These are phyloP conservation scores for Neoboletus subvelutipes DNA, from an alignment of 768 basidiomycete genomes.

Conservation along the genomic window DNA sequence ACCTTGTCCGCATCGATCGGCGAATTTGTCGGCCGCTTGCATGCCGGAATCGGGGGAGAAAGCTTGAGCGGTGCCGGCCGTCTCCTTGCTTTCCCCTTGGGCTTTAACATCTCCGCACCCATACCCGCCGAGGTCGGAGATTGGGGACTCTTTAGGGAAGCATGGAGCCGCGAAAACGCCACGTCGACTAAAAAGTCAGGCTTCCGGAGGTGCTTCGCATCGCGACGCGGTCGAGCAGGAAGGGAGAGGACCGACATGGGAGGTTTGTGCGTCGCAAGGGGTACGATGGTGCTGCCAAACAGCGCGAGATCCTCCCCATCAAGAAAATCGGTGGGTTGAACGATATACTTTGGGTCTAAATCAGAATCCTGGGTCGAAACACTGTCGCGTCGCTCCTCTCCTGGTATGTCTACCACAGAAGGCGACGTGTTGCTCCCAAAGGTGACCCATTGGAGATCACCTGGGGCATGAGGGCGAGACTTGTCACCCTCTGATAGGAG, in stretches of 20 bases:
- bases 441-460: conserved; percentile 45
- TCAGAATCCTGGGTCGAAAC: conserved; percentile 55
- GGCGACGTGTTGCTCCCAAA: conserved; percentile 35
- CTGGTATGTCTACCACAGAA: conserved; percentile 1
- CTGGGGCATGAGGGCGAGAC: conserved; percentile 21
- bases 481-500: conserved; percentile 46
- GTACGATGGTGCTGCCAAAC: conserved; percentile 29
- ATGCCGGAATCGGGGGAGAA: conserved; percentile 30
- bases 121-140: conserved; percentile 10
- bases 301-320: conserved; percentile 37
- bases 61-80: conserved; percentile 46
- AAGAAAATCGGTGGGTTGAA: conserved; percentile 36
- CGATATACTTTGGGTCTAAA: conserved; percentile 48
- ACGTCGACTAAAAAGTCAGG: conserved; percentile 36
- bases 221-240: conserved; percentile 34
- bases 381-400: conserved; percentile 42
- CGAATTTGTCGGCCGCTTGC: conserved; percentile 36
- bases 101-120: conserved; percentile 3
- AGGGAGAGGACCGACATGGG: conserved; percentile 37
- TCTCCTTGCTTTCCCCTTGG: conserved; percentile 35
- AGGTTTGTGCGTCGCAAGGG: conserved; percentile 31
- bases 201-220: conserved; percentile 39
- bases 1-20: conserved; percentile 36
- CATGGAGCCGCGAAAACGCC: conserved; percentile 23
- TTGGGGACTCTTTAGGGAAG: conserved; percentile 15